Conservation (phyloP, 108 stramenopile species). For the Bacterosira constricta region DNA sequence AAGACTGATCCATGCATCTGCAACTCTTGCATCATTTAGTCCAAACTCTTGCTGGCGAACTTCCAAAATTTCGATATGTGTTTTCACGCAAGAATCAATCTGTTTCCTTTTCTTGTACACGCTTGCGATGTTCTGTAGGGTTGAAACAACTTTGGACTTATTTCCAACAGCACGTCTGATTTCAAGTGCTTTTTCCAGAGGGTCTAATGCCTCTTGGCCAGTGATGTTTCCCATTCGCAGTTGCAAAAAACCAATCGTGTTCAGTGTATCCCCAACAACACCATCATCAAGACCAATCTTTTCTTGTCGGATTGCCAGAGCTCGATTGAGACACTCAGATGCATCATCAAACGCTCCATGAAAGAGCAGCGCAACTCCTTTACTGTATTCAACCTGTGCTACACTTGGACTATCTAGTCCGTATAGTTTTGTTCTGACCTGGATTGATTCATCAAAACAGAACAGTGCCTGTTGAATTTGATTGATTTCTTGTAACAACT, state of each 20-base stretch:
- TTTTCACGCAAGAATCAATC: slow-evolving; percentile 29
- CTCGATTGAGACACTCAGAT: slow-evolving; percentile 64
- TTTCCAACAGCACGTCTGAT: slow-evolving; percentile 68
- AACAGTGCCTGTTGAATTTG: slow-evolving; percentile 63
- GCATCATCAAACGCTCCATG: slow-evolving; percentile 61
- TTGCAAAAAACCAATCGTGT: slow-evolving; percentile 79
- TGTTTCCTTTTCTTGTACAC: slow-evolving; percentile 68
- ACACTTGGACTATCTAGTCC: slow-evolving; percentile 64
- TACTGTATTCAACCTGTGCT: slow-evolving; percentile 69
- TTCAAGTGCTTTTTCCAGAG: slow-evolving; percentile 68
- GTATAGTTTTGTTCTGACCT: slow-evolving; percentile 54
- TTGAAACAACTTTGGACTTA: slow-evolving; percentile 71
- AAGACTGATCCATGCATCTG: slow-evolving; percentile 42
- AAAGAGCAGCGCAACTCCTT: slow-evolving; percentile 74
- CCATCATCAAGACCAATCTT: slow-evolving; percentile 61
- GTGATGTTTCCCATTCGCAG: slow-evolving; percentile 57
- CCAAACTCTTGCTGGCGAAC: slow-evolving; percentile 40
- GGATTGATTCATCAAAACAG: slow-evolving; percentile 70
- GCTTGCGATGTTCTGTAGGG: slow-evolving; percentile 81
- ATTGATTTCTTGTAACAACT: slow-evolving; percentile 73
- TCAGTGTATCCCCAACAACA: slow-evolving; percentile 76
- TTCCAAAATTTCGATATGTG: slow-evolving; percentile 26
- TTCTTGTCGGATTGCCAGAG: slow-evolving; percentile 61
- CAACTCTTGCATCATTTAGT: slow-evolving; percentile 36
- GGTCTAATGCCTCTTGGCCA: slow-evolving; percentile 58